These are phyloP conservation scores for Hypoxylon sp. DNA, from an alignment of 2,329 filamentous ascomycete species.

Conservation along the genomic window DNA sequence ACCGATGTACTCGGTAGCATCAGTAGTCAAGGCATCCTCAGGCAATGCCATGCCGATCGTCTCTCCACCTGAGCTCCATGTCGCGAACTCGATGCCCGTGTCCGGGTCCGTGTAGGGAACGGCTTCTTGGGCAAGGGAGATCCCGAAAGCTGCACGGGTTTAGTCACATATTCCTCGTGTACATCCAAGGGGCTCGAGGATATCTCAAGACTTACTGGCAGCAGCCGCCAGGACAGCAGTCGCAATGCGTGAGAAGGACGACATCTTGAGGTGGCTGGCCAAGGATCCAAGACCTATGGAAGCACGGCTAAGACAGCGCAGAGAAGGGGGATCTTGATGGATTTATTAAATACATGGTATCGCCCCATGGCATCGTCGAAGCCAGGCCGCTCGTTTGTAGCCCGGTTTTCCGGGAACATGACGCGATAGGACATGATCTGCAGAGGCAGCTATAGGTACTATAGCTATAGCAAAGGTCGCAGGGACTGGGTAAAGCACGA, in stretches of 20 bases:
- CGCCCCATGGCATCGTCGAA: constrained; percentile 18
- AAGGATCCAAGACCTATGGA: constrained; percentile 38
- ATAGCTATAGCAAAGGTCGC: constrained; percentile 16
- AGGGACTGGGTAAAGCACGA: constrained; percentile 30
- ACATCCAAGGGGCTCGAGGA: not conserved
- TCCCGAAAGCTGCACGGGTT: constrained; percentile 38
- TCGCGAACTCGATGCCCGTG: constrained; percentile 44
- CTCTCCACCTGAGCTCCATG: constrained; percentile 41
- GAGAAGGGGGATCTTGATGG: constrained; percentile 25
- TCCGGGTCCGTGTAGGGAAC: constrained; percentile 43
- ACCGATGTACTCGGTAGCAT: constrained; percentile 45
- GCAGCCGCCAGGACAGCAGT: constrained; percentile 44
- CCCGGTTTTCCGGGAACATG: constrained; percentile 40
- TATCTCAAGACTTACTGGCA: constrained; percentile 36
- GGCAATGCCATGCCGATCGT: constrained; percentile 44
- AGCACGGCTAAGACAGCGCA: constrained; percentile 19
- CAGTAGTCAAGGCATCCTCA: constrained; percentile 42
- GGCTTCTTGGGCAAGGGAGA: constrained; percentile 41
- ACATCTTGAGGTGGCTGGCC: constrained; percentile 42
- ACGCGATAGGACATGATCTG: constrained; percentile 36
- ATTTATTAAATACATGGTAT: constrained; percentile 43
- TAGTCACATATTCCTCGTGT: constrained; percentile 14
- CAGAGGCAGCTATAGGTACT: constrained; percentile 21
- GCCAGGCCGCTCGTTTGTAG: constrained; percentile 30
- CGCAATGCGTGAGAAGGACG: constrained; percentile 41